Evolutionary conservation across 2,329 filamentous ascomycete genomes (phyloP).

Genomic region (Fusarium sp.): DNA sequence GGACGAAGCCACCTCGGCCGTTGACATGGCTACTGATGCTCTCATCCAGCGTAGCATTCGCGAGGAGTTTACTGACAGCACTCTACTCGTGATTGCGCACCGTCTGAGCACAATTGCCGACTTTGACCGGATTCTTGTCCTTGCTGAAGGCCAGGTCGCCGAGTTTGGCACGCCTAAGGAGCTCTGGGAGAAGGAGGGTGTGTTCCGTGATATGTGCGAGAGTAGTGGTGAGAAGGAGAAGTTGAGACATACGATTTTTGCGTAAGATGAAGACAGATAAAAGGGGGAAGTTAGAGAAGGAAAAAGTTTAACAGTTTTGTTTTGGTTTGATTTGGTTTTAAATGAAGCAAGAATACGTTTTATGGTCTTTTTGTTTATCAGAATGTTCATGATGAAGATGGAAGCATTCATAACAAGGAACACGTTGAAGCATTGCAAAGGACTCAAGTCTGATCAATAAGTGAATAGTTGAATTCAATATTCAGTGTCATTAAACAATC

Average conservation of each 20-base stretch:
- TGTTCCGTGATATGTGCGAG: slow-evolving; percentile 74
- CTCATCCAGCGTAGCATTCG: slow-evolving; percentile 81
- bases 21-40: slow-evolving; percentile 81
- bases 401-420: background rate
- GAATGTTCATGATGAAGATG: background rate
- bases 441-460: background rate
- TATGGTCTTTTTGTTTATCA: background rate
- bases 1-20: slow-evolving; percentile 83
- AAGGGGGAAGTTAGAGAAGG: background rate
- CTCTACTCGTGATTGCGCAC: slow-evolving; percentile 81
- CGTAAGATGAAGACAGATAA: background rate
- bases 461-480: background rate
- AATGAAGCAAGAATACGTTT: background rate
- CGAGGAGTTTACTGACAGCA: slow-evolving; percentile 76
- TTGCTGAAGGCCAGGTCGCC: slow-evolving; percentile 74
- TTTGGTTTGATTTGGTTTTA: background rate
- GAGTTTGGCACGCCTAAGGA: slow-evolving; percentile 76
- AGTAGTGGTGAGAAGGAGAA: slow-evolving; percentile 70
- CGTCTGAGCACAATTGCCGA: slow-evolving; percentile 81
- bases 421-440: background rate
- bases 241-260: slow-evolving; percentile 60
- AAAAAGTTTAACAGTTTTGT: background rate
- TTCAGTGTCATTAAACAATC: background rate
- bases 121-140: slow-evolving; percentile 79
- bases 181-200: slow-evolving; percentile 67